phyloP scores from a whole-genome alignment of 1,284 basidiomycete species.

The Cryptococcus sp. region DNA sequence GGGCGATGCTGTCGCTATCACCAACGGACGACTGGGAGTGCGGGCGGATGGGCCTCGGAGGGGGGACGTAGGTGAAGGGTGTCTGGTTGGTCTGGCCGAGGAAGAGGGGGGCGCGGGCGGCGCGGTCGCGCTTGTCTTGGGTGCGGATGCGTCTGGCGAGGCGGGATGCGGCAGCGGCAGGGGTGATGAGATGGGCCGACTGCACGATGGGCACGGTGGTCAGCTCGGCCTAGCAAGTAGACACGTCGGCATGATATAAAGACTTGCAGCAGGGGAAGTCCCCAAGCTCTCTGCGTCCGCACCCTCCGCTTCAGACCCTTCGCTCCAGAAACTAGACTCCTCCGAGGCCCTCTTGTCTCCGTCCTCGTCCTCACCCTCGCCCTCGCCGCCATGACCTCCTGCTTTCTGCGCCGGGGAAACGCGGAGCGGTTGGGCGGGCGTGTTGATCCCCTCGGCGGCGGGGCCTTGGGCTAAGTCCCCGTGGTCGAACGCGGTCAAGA shows the following conservation, averaged over 20 bases:
- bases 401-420: not conserved
- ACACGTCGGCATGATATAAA: not conserved
- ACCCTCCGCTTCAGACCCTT: conserved; percentile 11
- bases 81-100: conserved; percentile 22
- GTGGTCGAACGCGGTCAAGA: conserved; percentile 4
- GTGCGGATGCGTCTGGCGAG: not conserved
- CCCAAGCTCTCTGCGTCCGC: conserved; percentile 6
- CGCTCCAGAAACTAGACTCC: conserved; percentile 9
- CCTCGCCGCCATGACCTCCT: not conserved
- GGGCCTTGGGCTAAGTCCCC: conserved; percentile 4
- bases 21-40: conserved; percentile 4
- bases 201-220: not conserved
- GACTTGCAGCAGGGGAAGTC: conserved; percentile 2
- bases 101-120: conserved; percentile 8
- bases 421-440: not conserved
- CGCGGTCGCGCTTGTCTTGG: not conserved
- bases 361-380: not conserved
- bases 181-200: not conserved
- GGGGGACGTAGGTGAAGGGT: conserved; percentile 19
- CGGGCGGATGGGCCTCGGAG: not conserved
- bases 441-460: not conserved
- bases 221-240: not conserved
- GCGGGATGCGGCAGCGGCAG: not conserved
- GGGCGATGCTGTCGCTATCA: not conserved
- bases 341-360: conserved; percentile 8